Conservation (phyloP, 2,329 filamentous ascomycete genomes). For the Colletotrichum sp. region DNA sequence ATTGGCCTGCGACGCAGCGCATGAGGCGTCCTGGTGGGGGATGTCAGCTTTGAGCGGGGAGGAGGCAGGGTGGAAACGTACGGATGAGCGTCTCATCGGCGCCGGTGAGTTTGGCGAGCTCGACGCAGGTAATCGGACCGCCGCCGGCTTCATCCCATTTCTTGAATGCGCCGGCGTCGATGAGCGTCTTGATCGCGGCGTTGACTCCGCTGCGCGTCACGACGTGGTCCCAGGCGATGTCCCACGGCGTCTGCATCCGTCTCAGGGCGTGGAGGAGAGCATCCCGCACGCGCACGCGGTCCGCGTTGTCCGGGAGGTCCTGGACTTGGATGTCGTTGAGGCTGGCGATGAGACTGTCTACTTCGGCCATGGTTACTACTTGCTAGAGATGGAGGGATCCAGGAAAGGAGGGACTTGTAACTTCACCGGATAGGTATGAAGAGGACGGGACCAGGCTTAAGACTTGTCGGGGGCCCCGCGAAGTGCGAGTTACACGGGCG, state of each 20-base stretch:
- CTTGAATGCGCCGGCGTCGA: constrained; percentile 40
- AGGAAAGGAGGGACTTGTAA: background rate
- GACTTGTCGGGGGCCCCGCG: background rate
- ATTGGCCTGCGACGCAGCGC: constrained; percentile 38
- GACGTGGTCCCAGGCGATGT: constrained; percentile 42
- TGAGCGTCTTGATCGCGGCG: constrained; percentile 39
- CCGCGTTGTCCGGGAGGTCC: constrained; percentile 36
- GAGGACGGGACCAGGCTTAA: background rate
- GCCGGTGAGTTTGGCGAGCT: constrained; percentile 36
- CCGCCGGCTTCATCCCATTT: constrained; percentile 38
- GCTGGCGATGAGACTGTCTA: constrained; percentile 27
- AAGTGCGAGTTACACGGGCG: background rate
- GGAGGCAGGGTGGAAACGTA: constrained; percentile 12
- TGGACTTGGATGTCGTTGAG: constrained; percentile 29
- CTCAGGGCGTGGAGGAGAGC: constrained; percentile 33
- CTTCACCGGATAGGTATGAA: background rate
- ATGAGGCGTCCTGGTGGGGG: constrained; percentile 34
- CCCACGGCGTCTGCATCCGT: constrained; percentile 41
- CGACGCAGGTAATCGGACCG: constrained; percentile 30
- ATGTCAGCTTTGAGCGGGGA: background rate
- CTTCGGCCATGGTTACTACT: constrained; percentile 24
- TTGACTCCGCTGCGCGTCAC: constrained; percentile 38
- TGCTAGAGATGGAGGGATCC: background rate
- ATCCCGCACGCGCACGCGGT: constrained; percentile 36
- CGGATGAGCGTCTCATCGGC: constrained; percentile 37